Percentiles rank a stretch among this genome's conserved stretches.
Evolutionary conservation across 306 rosid species (phyloP).

Genomic region (Cotoneaster glaucophyllus): DNA sequence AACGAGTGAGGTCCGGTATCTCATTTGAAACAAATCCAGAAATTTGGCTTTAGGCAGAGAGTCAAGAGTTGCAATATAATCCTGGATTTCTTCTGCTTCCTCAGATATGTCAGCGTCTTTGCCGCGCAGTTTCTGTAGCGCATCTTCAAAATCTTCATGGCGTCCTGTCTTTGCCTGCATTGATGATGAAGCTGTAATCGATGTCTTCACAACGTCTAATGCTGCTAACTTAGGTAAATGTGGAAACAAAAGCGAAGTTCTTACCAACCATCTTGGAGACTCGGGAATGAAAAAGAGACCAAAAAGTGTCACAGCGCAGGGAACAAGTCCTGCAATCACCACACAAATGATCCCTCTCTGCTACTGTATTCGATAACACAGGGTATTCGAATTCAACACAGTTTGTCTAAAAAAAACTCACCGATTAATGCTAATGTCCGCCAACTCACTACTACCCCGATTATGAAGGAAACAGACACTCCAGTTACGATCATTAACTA

Average conservation of each 20-base stretch:
- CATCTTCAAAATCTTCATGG: slow-evolving; percentile 44
- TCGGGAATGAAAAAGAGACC: slow-evolving; percentile 91
- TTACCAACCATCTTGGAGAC: slow-evolving; percentile 98
- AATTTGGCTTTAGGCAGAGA: slow-evolving; percentile 62
- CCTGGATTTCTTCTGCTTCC: slow-evolving; percentile 85
- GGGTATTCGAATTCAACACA: slow-evolving; percentile 2
- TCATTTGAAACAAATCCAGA: slow-evolving; percentile 69
- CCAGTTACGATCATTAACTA: slow-evolving; percentile 72
- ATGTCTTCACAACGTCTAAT: background rate
- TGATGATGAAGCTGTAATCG: background rate
- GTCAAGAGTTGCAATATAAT: slow-evolving; percentile 62
- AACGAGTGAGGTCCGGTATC: slow-evolving; percentile 63
- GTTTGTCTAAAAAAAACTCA: slow-evolving; percentile 12
- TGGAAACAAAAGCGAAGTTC: background rate
- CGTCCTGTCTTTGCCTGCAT: slow-evolving; percentile 70
- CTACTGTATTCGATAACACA: background rate
- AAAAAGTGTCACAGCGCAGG: slow-evolving; percentile 57
- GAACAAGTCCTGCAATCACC: slow-evolving; percentile 62
- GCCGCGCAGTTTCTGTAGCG: slow-evolving; percentile 71
- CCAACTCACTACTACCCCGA: slow-evolving; percentile 83
- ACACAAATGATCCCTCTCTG: slow-evolving; percentile 17
- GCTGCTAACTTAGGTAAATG: background rate
- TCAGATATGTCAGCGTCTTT: slow-evolving; percentile 57
- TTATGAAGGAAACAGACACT: slow-evolving; percentile 62
- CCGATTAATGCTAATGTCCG: slow-evolving; percentile 66